Conservation (phyloP, 306 rosid genomes). For the Vicia faba region DNA sequence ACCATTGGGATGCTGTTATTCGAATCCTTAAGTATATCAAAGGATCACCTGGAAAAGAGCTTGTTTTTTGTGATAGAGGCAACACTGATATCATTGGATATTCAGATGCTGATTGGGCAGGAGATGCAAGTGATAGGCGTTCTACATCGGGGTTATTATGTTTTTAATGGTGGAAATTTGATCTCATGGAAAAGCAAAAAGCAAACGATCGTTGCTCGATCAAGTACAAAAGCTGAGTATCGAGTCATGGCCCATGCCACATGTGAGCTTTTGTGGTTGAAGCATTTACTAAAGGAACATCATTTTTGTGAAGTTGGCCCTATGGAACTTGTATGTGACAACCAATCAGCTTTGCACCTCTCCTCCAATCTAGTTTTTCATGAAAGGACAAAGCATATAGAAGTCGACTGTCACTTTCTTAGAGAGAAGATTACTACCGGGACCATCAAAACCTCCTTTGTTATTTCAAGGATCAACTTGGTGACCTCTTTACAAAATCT, state of each 20-base stretch:
- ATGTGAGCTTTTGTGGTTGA: too few relatives aligned
- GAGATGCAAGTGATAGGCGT: neutral
- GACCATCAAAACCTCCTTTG: too few relatives aligned
- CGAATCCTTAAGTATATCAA: too few relatives aligned
- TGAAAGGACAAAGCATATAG: neutral
- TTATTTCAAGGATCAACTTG: neutral
- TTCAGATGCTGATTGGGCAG: neutral
- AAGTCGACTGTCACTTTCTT: neutral
- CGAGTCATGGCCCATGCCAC: too few relatives aligned
- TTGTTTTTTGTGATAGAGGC: too few relatives aligned
- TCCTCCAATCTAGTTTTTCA: neutral
- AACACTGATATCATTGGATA: too few relatives aligned
- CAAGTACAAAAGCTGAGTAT: too few relatives aligned
- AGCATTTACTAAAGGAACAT: neutral
- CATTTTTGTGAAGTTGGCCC: neutral
- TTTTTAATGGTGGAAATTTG: neutral
- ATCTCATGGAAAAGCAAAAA: neutral
- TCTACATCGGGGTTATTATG: neutral
- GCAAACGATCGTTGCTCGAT: neutral
- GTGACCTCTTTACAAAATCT: neutral
- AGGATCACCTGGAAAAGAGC: too few relatives aligned
- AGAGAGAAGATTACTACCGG: neutral
- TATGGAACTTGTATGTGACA: conserved; percentile 2
- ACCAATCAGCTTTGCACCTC: conserved; percentile 1
- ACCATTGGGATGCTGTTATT: too few relatives aligned